Percentiles rank a stretch among this genome's conserved stretches.
Evolutionary conservation across 1,284 basidiomycete species (phyloP).

Genomic region (Kalmanozyma brasiliensis): DNA sequence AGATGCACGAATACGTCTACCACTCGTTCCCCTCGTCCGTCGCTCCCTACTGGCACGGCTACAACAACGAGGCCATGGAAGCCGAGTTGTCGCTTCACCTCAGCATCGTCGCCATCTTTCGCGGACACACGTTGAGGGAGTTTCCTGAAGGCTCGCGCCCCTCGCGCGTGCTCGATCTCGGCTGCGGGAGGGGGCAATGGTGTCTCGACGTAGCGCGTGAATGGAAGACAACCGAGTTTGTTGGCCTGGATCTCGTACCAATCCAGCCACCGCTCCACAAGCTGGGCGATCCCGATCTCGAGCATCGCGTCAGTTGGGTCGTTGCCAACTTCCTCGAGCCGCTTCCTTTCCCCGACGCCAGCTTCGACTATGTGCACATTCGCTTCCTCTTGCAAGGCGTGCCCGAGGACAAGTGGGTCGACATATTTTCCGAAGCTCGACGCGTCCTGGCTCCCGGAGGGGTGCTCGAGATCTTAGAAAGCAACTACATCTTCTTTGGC

Average conservation of each 20-base stretch:
- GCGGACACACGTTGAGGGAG: constrained; percentile 25
- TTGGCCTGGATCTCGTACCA: constrained; percentile 57
- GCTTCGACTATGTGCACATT: constrained; percentile 59
- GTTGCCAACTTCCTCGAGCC: constrained; percentile 58
- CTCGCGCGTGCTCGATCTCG: constrained; percentile 51
- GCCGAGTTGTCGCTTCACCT: constrained; percentile 43
- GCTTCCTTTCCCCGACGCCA: constrained; percentile 55
- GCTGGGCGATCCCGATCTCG: constrained; percentile 44
- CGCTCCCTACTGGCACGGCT: constrained; percentile 54
- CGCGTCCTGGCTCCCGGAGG: constrained; percentile 54
- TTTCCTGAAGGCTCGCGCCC: constrained; percentile 41
- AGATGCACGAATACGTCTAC: constrained; percentile 36
- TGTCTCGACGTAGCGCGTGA: constrained; percentile 49
- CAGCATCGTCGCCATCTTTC: constrained; percentile 15
- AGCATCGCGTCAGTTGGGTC: constrained; percentile 55
- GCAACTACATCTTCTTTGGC: constrained; percentile 50
- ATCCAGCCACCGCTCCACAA: constrained; percentile 42
- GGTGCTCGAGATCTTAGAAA: constrained; percentile 49
- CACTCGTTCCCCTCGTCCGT: constrained; percentile 42
- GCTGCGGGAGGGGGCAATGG: constrained; percentile 52
- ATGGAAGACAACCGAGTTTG: constrained; percentile 56
- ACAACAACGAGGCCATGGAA: constrained; percentile 34
- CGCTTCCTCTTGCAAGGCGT: constrained; percentile 42
- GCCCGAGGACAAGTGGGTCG: constrained; percentile 53
- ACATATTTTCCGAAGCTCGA: constrained; percentile 37